Conservation (phyloP, 1,284 basidiomycete genomes). For the Phenoliferia sp. region DNA sequence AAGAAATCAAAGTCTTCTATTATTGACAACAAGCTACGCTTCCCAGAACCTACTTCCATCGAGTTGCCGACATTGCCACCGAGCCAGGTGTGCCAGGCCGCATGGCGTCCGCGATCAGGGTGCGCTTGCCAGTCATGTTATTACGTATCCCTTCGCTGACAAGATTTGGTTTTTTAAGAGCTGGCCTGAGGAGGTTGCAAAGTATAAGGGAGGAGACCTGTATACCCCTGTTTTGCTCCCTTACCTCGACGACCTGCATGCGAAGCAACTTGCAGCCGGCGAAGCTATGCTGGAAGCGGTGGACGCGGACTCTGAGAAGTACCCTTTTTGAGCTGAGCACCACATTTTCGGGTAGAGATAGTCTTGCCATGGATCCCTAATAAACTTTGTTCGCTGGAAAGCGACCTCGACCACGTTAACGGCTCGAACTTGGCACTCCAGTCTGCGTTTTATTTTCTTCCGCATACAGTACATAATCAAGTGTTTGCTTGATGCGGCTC, state of each 20-base stretch:
- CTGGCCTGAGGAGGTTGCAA: conserved; percentile 61
- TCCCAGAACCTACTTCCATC: conserved; percentile 60
- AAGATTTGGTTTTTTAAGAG: conserved; percentile 36
- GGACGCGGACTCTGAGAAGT: background rate
- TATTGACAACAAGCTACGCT: too few relatives aligned
- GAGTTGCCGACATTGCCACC: conserved; percentile 53
- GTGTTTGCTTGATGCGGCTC: too few relatives aligned
- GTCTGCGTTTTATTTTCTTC: too few relatives aligned
- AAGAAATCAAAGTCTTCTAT: too few relatives aligned
- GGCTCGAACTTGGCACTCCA: too few relatives aligned
- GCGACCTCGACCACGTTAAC: too few relatives aligned
- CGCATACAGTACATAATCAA: too few relatives aligned
- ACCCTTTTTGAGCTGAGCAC: conserved; percentile 7
- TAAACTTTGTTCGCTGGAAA: too few relatives aligned
- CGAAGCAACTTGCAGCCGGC: conserved; percentile 43
- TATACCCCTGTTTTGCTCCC: conserved; percentile 51
- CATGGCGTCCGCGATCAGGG: conserved; percentile 59
- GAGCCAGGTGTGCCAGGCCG: conserved; percentile 64
- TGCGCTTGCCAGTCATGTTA: background rate
- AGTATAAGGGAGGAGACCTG: conserved; percentile 53
- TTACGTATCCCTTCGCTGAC: background rate
- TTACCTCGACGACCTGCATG: conserved; percentile 51
- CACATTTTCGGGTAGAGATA: too few relatives aligned
- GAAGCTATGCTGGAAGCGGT: conserved; percentile 30
- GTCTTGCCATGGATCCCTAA: too few relatives aligned